Conservation (phyloP, 2,329 filamentous ascomycete species). For the Graphilbum fragrans region DNA sequence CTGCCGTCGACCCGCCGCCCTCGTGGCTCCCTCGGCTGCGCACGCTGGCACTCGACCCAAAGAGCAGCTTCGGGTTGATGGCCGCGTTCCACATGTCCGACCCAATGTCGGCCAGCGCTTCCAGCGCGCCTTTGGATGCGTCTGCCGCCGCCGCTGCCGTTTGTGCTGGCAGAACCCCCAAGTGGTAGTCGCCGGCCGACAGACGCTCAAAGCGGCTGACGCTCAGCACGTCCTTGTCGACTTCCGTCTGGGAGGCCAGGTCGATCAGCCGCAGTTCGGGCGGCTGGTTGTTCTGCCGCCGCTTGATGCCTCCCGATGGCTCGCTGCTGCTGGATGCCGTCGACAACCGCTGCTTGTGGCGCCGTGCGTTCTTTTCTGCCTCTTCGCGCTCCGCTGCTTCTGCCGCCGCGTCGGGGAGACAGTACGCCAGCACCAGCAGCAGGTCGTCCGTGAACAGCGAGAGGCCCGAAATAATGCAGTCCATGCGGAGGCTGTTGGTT, state of each 20-base stretch:
- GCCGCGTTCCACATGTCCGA: slow-evolving; percentile 84
- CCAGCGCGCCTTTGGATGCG: slow-evolving; percentile 61
- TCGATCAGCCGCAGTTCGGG: slow-evolving; percentile 90
- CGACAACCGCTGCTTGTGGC: slow-evolving; percentile 30
- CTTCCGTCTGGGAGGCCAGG: slow-evolving; percentile 71
- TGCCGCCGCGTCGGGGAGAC: slow-evolving; percentile 58
- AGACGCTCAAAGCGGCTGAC: slow-evolving; percentile 80
- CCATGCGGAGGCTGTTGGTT: slow-evolving; percentile 71
- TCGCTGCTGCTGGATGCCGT: slow-evolving; percentile 39
- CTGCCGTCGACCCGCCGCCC: slow-evolving; percentile 21
- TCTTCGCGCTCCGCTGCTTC: slow-evolving; percentile 55
- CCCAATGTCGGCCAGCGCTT: slow-evolving; percentile 59
- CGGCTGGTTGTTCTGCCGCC: slow-evolving; percentile 66
- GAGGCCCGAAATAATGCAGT: slow-evolving; percentile 95
- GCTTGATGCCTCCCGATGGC: slow-evolving; percentile 52
- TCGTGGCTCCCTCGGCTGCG: slow-evolving; percentile 49
- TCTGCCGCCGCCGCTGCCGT: slow-evolving; percentile 51
- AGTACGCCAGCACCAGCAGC: slow-evolving; percentile 84
- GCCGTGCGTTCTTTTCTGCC: slow-evolving; percentile 23
- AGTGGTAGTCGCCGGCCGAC: slow-evolving; percentile 82
- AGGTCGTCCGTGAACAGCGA: slow-evolving; percentile 90
- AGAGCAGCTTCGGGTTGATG: slow-evolving; percentile 74
- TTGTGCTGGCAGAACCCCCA: slow-evolving; percentile 68
- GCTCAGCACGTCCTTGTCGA: slow-evolving; percentile 76
- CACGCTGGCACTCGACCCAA: slow-evolving; percentile 76